Conservation (phyloP, 2,329 filamentous ascomycete genomes). For the Colletotrichum noveboracense region DNA sequence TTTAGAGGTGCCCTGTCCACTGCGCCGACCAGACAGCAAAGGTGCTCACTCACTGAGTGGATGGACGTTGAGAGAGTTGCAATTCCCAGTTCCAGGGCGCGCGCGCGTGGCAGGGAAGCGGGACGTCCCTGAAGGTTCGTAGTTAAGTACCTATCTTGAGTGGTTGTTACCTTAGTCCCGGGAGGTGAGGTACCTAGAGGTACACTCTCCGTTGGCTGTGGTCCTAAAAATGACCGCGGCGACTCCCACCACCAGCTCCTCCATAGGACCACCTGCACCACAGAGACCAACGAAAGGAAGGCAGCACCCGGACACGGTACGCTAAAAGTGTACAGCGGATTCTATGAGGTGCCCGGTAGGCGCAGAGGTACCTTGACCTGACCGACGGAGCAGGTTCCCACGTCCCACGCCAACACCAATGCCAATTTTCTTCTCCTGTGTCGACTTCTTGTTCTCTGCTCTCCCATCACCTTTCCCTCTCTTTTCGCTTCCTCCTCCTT, state of each 20-base stretch:
- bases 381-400: slow-evolving; percentile 24
- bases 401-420: slow-evolving; percentile 19
- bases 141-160: neutral
- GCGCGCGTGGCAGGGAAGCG: neutral
- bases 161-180: neutral
- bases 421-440: slow-evolving; percentile 23
- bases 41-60: neutral
- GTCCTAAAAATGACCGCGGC: neutral
- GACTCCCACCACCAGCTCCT: neutral
- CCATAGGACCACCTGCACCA: neutral
- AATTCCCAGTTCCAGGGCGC: neutral
- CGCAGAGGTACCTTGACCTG: neutral
- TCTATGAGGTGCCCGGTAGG: neutral
- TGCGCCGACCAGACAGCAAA: neutral
- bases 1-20: neutral
- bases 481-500: slow-evolving; percentile 20
- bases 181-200: neutral
- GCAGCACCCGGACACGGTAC: neutral
- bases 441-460: slow-evolving; percentile 31
- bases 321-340: neutral
- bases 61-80: neutral
- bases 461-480: slow-evolving; percentile 30
- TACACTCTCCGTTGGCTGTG: neutral
- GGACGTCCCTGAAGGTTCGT: neutral
- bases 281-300: neutral